A percentile compares a stretch with the other conserved stretches of the same genome.
Evolutionary conservation across 2,329 filamentous ascomycete genomes (phyloP).

Genomic region (Pseudogymnoascus sp.): DNA sequence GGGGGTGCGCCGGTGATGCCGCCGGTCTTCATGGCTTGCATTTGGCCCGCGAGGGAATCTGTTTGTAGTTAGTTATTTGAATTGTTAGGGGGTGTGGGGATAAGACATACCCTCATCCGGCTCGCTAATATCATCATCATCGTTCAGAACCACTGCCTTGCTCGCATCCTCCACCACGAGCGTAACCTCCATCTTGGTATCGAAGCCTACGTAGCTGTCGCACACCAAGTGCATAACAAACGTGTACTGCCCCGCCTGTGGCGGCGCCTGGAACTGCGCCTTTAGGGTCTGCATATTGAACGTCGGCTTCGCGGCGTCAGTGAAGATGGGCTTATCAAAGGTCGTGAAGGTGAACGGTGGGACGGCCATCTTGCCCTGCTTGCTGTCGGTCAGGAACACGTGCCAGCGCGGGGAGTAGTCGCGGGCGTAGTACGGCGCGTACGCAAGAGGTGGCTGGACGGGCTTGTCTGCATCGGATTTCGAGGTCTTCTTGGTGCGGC

Average conservation of each 20-base stretch:
- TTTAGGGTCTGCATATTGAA: conserved; percentile 95
- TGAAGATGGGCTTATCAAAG: conserved; percentile 84
- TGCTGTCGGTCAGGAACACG: conserved; percentile 87
- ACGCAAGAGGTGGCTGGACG: conserved; percentile 73
- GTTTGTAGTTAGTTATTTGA: conserved; percentile 17
- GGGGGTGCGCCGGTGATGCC: conserved; percentile 38
- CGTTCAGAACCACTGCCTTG: conserved; percentile 71
- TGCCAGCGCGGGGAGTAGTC: conserved; percentile 90
- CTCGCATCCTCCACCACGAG: conserved; percentile 81
- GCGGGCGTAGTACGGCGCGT: conserved; percentile 82
- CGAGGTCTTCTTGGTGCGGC: conserved; percentile 58
- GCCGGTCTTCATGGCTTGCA: conserved; percentile 75
- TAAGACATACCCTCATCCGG: conserved; percentile 80
- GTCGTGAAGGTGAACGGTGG: conserved; percentile 91
- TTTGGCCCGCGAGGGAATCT: conserved; percentile 88
- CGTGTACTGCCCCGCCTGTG: conserved; percentile 83
- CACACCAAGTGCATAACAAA: conserved; percentile 92
- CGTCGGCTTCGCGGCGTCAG: conserved; percentile 73
- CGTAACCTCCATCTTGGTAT: conserved; percentile 84
- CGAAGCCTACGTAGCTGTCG: conserved; percentile 91
- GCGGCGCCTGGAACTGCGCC: conserved; percentile 92
- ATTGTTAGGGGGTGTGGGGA: background rate
- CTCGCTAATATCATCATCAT: conserved; percentile 93
- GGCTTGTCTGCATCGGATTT: conserved; percentile 52
- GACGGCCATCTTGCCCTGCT: conserved; percentile 92